Evolutionary conservation across 2,329 filamentous ascomycete species (phyloP), one percentile per base, ranked within the genome.

Genomic region (Penicillium paneum): DNA sequence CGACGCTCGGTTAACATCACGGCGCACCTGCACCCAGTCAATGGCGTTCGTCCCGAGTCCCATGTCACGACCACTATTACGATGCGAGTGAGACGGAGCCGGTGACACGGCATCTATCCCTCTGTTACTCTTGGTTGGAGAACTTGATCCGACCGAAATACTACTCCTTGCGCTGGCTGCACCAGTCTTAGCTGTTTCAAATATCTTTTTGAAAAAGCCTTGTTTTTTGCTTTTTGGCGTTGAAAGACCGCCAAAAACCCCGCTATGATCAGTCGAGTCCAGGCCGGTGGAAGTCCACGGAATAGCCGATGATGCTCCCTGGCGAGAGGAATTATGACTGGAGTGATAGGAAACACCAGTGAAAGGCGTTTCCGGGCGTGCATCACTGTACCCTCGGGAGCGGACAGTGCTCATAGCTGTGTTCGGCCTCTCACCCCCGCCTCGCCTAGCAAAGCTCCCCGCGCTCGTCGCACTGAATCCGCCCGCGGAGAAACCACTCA

Each of bases 11-110:
- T 99, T 97, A 43, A 99, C 88, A 73, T 99, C 95, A 42, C 94
- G 85, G 34, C 94, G 88, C 21, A 97, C 91, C 71, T 97, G 92
- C n/a, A 99, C 91, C 92, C 94, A 99, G 70, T 97, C 93, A 13
- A 89, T 76, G 26, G 70, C 63, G 54, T 73, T 78, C 64, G 76
- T 70, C 35, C 78, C 81, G 7, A 88, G 72, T 2, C 88, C 90
- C 81, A 88, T 88, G 17, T 95, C 91, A 52, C 83, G 81, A 13
- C 85, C 82, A 5, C 81, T 75, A 58, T 85, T 83, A 42, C 78
- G 64, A 19, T 55, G 60, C 0, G 62, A 64, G 15, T 77, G 51
- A 62, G 67, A 56, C 36, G 64, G 63, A 46, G 73, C 68, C 1
- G 73, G 72, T 17, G 71, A 72, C 8, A 84, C 72, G 1, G 78